Conservation (phyloP, 495 filamentous ascomycete species). For the Pyrenula massariospora region DNA sequence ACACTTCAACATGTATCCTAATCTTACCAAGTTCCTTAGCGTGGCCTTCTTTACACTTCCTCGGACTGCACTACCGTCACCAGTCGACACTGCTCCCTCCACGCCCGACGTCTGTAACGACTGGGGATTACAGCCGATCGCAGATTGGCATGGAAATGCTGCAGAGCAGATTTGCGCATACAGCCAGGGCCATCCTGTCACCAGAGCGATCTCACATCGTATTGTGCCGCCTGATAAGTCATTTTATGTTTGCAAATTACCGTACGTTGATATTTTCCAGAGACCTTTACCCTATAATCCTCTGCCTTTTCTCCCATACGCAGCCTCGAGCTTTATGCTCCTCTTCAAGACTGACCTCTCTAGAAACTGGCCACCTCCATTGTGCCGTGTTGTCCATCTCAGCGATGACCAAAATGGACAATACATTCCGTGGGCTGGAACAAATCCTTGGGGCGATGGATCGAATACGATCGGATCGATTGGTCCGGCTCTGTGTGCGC, state of each 20-base stretch:
- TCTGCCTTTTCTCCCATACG: no score
- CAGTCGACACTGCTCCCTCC: neutral
- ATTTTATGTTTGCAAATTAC: neutral
- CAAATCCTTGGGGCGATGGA: neutral
- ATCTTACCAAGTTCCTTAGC: no score
- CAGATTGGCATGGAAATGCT: neutral
- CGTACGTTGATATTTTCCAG: no score
- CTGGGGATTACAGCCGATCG: neutral
- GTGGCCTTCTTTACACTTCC: no score
- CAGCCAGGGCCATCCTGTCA: neutral
- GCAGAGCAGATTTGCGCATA: neutral
- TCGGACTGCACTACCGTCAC: neutral
- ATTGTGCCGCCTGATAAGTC: neutral
- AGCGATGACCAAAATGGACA: neutral
- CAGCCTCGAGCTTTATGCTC: no score
- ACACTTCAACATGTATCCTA: no score
- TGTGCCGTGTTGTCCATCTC: neutral
- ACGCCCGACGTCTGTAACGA: neutral
- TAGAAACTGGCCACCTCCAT: neutral
- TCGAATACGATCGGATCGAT: neutral
- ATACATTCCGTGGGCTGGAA: neutral
- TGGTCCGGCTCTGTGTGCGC: neutral
- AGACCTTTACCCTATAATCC: no score
- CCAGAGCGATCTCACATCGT: neutral
- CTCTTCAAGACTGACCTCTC: neutral